Evolutionary conservation across 192 early-diverging fungal genomes (phyloP).

Genomic region (Podila horticola): DNA sequence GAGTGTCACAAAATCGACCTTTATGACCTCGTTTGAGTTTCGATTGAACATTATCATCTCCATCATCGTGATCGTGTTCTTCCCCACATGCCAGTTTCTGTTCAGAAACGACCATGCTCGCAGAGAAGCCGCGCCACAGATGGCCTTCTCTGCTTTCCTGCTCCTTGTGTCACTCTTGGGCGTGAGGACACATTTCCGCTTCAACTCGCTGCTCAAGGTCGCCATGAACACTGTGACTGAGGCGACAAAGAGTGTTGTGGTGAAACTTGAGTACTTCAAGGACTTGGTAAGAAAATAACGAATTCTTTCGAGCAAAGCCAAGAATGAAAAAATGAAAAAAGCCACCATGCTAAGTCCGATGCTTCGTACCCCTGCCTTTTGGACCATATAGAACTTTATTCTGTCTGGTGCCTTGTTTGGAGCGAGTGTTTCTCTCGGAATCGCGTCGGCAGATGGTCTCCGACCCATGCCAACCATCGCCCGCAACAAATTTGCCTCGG

Average conservation of each 20-base stretch:
- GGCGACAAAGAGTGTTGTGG: background rate
- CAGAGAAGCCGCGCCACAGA: background rate
- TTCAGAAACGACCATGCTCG: slow-evolving; percentile 1
- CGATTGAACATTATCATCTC: slow-evolving; percentile 3
- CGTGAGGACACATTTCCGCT: background rate
- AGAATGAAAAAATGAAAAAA: background rate
- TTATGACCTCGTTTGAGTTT: slow-evolving; percentile 1
- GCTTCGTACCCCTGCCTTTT: background rate
- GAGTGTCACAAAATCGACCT: background rate
- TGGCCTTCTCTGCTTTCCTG: background rate
- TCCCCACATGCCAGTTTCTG: background rate
- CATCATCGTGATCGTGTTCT: background rate
- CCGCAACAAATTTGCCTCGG: slow-evolving; percentile 6
- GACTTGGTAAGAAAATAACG: background rate
- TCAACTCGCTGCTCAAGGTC: slow-evolving; percentile 4
- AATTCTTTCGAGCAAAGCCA: background rate
- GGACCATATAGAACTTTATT: background rate
- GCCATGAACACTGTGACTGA: background rate
- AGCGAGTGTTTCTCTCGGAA: background rate
- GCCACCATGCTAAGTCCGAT: background rate
- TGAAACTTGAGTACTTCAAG: slow-evolving; percentile 9
- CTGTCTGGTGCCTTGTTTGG: background rate
- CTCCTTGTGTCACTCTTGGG: background rate
- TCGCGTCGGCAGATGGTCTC: slow-evolving; percentile 1
- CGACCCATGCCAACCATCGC: background rate